phyloP scores from a whole-genome alignment of 495 filamentous ascomycete genomes.

The Thermothielavioides terrestris region DNA sequence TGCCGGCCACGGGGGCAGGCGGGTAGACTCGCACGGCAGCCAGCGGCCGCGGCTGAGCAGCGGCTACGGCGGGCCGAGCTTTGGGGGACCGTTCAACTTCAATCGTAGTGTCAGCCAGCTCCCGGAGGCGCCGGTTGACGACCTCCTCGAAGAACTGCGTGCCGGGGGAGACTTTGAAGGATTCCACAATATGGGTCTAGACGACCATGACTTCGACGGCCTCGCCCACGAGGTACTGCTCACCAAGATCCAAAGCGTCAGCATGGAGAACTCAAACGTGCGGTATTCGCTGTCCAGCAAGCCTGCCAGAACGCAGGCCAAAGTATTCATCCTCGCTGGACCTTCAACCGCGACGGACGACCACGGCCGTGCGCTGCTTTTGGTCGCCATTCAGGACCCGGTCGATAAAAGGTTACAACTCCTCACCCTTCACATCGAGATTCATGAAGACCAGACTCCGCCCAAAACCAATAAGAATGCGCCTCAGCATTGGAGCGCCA shows the following conservation, averaged over 20 bases:
- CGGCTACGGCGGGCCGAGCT: slow-evolving; percentile 32
- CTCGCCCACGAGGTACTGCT: slow-evolving; percentile 67
- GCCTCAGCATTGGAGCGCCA: background rate
- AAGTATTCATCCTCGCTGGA: slow-evolving; percentile 57
- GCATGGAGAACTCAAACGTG: slow-evolving; percentile 53
- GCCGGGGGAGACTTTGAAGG: slow-evolving; percentile 54
- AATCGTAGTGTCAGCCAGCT: slow-evolving; percentile 40
- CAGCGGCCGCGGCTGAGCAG: slow-evolving; percentile 55
- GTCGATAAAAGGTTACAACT: slow-evolving; percentile 59
- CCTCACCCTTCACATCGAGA: slow-evolving; percentile 49
- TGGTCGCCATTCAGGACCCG: slow-evolving; percentile 60
- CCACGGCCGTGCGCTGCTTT: slow-evolving; percentile 41
- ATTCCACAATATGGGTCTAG: slow-evolving; percentile 60
- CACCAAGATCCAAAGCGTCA: slow-evolving; percentile 61
- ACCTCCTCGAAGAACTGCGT: slow-evolving; percentile 60
- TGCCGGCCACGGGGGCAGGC: slow-evolving; percentile 39
- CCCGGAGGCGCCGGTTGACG: slow-evolving; percentile 60
- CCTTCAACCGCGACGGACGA: slow-evolving; percentile 46
- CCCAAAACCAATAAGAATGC: slow-evolving; percentile 17
- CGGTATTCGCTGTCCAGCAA: slow-evolving; percentile 45
- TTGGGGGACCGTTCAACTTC: slow-evolving; percentile 29
- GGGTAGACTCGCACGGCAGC: slow-evolving; percentile 66
- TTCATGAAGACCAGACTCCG: slow-evolving; percentile 13
- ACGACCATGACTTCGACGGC: slow-evolving; percentile 58
- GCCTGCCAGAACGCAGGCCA: slow-evolving; percentile 42